Evolutionary conservation across 805 yeast species (phyloP).

Genomic region (Candida silvicultrix): DNA sequence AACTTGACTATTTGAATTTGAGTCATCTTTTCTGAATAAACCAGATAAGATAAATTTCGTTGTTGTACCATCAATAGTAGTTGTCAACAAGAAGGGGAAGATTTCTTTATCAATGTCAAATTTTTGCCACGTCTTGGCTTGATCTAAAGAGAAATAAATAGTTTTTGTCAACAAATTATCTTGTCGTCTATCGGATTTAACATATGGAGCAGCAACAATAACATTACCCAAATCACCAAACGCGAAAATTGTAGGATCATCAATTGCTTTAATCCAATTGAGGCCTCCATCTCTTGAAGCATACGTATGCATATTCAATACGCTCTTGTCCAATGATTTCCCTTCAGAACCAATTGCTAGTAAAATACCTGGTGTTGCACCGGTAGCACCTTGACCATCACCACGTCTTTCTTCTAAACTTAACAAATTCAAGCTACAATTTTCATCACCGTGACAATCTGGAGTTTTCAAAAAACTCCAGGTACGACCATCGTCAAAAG

Average conservation of each 20-base stretch:
- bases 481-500: constrained; percentile 33
- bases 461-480: constrained; percentile 26
- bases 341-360: constrained; percentile 37
- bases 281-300: constrained; percentile 75
- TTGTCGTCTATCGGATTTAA: constrained; percentile 20
- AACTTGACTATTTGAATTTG: constrained; percentile 4
- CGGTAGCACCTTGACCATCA: constrained; percentile 21
- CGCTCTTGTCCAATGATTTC: constrained; percentile 7
- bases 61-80: constrained; percentile 70
- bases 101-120: constrained; percentile 38
- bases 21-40: constrained; percentile 9
- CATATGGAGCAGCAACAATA: constrained; percentile 43
- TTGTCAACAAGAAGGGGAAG: constrained; percentile 38
- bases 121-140: constrained; percentile 60
- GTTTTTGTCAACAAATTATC: constrained; percentile 24
- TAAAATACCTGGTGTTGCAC: constrained; percentile 39
- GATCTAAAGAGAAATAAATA: constrained; percentile 59
- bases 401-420: constrained; percentile 27
- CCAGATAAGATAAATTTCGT: constrained; percentile 54
- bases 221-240: constrained; percentile 81
- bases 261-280: constrained; percentile 56
- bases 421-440: constrained; percentile 29
- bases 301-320: constrained; percentile 37
- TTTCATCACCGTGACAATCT: constrained; percentile 22
- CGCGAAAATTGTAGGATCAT: constrained; percentile 45